Conservation (phyloP, 148 eudicot genomes). For the Euryodendron excelsum region DNA sequence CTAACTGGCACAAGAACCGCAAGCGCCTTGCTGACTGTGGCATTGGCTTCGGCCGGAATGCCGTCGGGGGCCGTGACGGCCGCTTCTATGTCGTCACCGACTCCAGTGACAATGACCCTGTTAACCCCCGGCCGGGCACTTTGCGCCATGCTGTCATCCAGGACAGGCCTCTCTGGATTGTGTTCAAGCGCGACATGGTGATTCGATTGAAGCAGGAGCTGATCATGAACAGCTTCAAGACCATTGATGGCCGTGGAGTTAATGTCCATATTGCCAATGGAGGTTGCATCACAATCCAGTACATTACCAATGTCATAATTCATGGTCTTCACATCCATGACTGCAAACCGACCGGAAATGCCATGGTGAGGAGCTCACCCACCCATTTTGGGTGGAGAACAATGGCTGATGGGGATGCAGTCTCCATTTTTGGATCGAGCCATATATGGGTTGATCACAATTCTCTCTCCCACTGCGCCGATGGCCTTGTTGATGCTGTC, state of each 20-base stretch:
- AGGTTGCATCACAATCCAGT: slow-evolving; percentile 78
- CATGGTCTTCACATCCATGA: slow-evolving; percentile 86
- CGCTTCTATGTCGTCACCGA: slow-evolving; percentile 77
- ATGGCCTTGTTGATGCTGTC: slow-evolving; percentile 85
- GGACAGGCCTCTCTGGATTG: slow-evolving; percentile 77
- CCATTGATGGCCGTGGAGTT: slow-evolving; percentile 80
- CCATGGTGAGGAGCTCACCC: slow-evolving; percentile 80
- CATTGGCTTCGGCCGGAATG: slow-evolving; percentile 85
- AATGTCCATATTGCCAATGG: slow-evolving; percentile 84
- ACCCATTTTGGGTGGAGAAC: slow-evolving; percentile 89
- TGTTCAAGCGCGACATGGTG: slow-evolving; percentile 83
- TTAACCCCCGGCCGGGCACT: slow-evolving; percentile 84
- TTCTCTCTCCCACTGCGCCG: slow-evolving; percentile 78
- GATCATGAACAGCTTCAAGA: slow-evolving; percentile 88
- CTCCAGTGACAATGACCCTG: slow-evolving; percentile 67
- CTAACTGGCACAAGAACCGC: slow-evolving; percentile 69
- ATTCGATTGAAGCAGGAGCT: slow-evolving; percentile 77
- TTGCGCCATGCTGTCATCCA: slow-evolving; percentile 89
- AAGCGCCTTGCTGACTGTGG: slow-evolving; percentile 77
- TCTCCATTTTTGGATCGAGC: slow-evolving; percentile 79
- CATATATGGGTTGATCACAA: slow-evolving; percentile 91
- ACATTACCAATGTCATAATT: slow-evolving; percentile 71
- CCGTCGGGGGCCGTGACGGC: slow-evolving; percentile 81
- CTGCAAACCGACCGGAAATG: slow-evolving; percentile 84
- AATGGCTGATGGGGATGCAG: slow-evolving; percentile 85